Percentiles rank a stretch among this genome's conserved stretches.
Evolutionary conservation across 2,329 filamentous ascomycete species (phyloP).

Genomic region (Colletotrichum godetiae): DNA sequence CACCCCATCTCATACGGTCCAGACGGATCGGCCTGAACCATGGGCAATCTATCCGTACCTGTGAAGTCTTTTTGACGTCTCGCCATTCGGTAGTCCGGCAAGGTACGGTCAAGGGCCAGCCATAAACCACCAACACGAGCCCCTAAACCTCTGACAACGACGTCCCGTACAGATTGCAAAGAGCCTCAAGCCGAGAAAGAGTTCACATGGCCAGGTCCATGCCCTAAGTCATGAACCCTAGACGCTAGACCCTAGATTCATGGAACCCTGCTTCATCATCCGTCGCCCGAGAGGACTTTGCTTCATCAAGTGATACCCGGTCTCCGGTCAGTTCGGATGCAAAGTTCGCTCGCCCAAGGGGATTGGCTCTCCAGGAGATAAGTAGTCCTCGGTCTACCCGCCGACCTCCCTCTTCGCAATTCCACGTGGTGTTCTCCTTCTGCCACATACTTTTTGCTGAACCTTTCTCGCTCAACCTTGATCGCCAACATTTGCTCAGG

Average conservation of each 20-base stretch:
- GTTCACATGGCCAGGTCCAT: not conserved
- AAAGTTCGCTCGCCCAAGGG: not conserved
- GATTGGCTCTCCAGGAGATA: not conserved
- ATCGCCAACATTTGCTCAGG: not conserved
- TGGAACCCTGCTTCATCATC: not conserved
- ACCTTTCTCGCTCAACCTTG: not conserved
- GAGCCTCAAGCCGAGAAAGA: not conserved
- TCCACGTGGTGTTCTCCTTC: conserved; percentile 8
- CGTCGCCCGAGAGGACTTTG: not conserved
- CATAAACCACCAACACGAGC: not conserved
- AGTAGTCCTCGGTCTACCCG: not conserved
- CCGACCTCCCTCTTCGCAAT: not conserved
- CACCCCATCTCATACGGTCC: not conserved
- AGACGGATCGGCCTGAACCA: conserved; percentile 1
- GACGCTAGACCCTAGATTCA: not conserved
- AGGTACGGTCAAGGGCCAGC: conserved; percentile 6
- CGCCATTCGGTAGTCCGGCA: conserved; percentile 6
- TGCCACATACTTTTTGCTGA: not conserved
- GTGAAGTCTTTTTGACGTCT: not conserved
- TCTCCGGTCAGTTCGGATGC: conserved; percentile 4
- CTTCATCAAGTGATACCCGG: not conserved
- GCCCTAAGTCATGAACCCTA: too few relatives aligned
- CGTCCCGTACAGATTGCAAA: not conserved
- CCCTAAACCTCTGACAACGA: conserved; percentile 3
- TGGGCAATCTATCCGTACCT: not conserved